phyloP scores from a whole-genome alignment of 2,329 filamentous ascomycete species.

The Paecilomyces sp. region DNA sequence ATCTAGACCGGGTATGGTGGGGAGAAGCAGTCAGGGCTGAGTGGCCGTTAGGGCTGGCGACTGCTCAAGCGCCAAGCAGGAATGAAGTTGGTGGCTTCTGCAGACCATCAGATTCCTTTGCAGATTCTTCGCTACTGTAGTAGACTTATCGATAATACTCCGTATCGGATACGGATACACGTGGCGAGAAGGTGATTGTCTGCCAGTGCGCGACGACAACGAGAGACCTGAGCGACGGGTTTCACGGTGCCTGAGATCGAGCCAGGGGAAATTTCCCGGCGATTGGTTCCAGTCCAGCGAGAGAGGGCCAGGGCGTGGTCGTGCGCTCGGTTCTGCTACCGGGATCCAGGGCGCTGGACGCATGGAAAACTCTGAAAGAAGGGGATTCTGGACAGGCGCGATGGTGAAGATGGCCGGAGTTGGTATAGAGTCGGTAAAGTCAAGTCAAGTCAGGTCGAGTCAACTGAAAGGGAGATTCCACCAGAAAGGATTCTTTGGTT shows the following conservation, averaged over 20 bases:
- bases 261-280: neutral
- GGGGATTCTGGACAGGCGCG: neutral
- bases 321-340: neutral
- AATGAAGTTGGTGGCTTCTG: neutral
- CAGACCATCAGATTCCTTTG: neutral
- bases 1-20: neutral
- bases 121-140: neutral
- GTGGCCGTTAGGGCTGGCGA: neutral
- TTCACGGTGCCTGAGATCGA: neutral
- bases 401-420: neutral
- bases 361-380: neutral
- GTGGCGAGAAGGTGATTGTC: neutral
- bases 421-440: neutral
- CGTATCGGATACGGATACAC: neutral
- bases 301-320: neutral
- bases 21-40: neutral
- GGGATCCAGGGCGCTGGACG: neutral
- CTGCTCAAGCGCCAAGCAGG: neutral
- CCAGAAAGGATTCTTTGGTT: too few species aligned
- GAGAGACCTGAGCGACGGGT: neutral
- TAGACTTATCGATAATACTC: neutral
- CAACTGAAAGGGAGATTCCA: too few species aligned
- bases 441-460: neutral
- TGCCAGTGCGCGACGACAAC: neutral
- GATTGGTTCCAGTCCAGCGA: neutral